Conservation (phyloP, 805 yeast species). For the Saccharomyces eubayanus region DNA sequence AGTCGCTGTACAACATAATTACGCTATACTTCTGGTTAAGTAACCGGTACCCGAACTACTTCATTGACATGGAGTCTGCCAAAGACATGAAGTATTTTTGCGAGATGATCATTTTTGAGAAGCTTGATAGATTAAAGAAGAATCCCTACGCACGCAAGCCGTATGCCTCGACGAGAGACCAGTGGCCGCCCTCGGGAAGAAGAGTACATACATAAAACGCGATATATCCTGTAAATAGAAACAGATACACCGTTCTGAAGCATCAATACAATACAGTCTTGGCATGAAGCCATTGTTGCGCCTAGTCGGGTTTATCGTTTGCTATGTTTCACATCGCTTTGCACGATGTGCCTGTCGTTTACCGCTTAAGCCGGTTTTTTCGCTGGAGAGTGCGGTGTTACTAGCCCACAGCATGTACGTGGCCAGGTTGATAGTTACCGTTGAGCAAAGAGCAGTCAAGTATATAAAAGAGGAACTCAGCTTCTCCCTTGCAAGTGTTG, state of each 20-base stretch:
- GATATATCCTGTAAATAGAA: background rate
- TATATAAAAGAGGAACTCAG: background rate
- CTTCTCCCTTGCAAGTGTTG: background rate
- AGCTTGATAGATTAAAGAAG: slow-evolving; percentile 27
- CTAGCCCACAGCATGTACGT: background rate
- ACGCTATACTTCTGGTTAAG: slow-evolving; percentile 76
- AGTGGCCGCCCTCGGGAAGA: slow-evolving; percentile 3
- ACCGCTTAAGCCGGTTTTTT: background rate
- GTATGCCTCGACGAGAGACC: background rate
- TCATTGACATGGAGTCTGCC: slow-evolving; percentile 71
- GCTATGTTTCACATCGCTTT: background rate
- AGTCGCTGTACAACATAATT: slow-evolving; percentile 58
- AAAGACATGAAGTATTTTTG: slow-evolving; percentile 57
- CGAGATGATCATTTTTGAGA: slow-evolving; percentile 42
- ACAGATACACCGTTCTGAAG: background rate
- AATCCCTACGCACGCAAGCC: slow-evolving; percentile 22
- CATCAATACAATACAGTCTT: background rate
- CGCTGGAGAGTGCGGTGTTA: background rate
- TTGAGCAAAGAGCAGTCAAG: background rate
- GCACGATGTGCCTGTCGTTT: background rate
- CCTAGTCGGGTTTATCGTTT: background rate
- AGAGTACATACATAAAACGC: slow-evolving; percentile 3
- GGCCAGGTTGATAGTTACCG: background rate
- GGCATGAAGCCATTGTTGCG: background rate
- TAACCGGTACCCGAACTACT: slow-evolving; percentile 75